Evolutionary conservation across 2,329 filamentous ascomycete species (phyloP), one percentile per base, ranked within the genome.

Genomic region (Epichloe glyceriae): DNA sequence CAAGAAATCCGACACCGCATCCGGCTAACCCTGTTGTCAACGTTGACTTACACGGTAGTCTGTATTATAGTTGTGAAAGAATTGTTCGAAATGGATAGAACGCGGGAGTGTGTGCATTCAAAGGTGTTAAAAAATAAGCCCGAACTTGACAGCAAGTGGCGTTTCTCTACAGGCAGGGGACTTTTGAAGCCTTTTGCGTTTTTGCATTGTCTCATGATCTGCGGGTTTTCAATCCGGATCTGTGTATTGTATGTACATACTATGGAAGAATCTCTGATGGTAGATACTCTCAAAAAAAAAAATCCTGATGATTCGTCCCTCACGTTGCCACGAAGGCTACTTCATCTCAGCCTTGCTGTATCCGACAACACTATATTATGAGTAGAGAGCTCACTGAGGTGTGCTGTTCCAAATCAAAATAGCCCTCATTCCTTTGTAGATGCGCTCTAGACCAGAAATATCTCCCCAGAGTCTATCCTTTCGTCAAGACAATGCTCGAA

Each of bases 111-210:
- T 56, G 53, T 59, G 67, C 64, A 68, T 69, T 62, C 53, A 60
- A 55, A 57, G 65, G 65, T 67, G 67, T 67, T 68, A 38, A 64
- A 64, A 66, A 60, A 34, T 48, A 48, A 60, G 61, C 58, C 64
- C 44, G 33, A n/a, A 26, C 3, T 11, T 43, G n/a, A 45, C 41
- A 45, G 46, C 41, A 46, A 50, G 46, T 35, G 46, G 46, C 46
- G 46, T 51, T 55, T 17, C 37, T 15, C 55, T 57, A 55, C 57
- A 57, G 50, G 56, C 50, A 53, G 47, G 52, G 49, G 47, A 19
- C 22, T n/a, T 30, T 15, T 33, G 12, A n/a, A 17, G 22, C 20
- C 12, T 17, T 34, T 34, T 40, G 39, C 22, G 30, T 39, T 42
- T 38, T 15, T 47, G 12, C n/a, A 47, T 33, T 19, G 14, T 17